Base-by-base conservation (phyloP, 2,329 filamentous ascomycete species). In the Pseudogymnoascus sp. region DNA sequence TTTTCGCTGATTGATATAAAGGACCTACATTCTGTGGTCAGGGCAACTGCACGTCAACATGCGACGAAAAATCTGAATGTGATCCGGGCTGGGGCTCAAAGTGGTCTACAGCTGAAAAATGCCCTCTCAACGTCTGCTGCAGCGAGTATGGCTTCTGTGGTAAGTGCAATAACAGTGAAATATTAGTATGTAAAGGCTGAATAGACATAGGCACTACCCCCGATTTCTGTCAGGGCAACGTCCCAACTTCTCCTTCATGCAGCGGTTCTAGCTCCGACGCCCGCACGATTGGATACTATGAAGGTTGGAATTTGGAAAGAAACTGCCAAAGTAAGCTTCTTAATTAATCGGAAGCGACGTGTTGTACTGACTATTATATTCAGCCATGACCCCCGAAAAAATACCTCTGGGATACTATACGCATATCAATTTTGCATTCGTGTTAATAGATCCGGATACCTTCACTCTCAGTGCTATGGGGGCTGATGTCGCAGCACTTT, bases 91-190 rank as follows among this genome's bases (percentile, higher is more conserved):
- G 67, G 65, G 72, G 72, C 0, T 28, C 63, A 1, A 43, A 71
- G 40, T 75, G 66, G 34, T 69, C 67, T 14, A 53, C 66, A 34
- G 59, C 65, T 1, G 25, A 61, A 18, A 66, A 67, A 9, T 77
- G 75, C 59, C 75, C 75, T 0, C 66, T 76, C 0, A 75, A 76
- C 12, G 75, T 76, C 0, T 77, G 76, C 67, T 77, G 75, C 49
- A 69, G 65, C 18, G 62, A 72, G 11, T 73, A 63, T 21, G 73
- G 76, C 3, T 76, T 74, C 49, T 77, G 75, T 37, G 73, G 74
- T 49, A 5, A 31, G 21, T 21, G 21, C 23, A 34, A 23, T 25
- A 3, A 59, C 7, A 14, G 11, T 21, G 7, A 16, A 34, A 62
- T 37, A 34, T 62, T 28, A 56, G n/a, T 7, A 56, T 34, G 8